phyloP scores from a whole-genome alignment of 129 eudicot species.

The Daucus carota region DH1_v3.0 NC_030388.2:13776501-13777000 shows the following conservation, averaged over 20 bases:
- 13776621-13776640: too few relatives aligned
- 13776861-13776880: background rate
- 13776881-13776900: background rate
- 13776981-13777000: conserved; percentile 76
- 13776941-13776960: conserved; percentile 42
- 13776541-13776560: background rate
- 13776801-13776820: conserved; percentile 50
- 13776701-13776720: background rate
- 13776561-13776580: too few relatives aligned
- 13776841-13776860: background rate
- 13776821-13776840: conserved; percentile 28
- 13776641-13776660: background rate
- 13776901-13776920: background rate
- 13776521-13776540: background rate
- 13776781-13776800: conserved; percentile 34
- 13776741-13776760: background rate
- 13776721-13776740: background rate
- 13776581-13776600: too few relatives aligned
- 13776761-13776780: conserved; percentile 39
- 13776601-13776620: too few relatives aligned
- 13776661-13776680: conserved; percentile 4
- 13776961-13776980: conserved; percentile 64
- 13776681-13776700: too few relatives aligned
- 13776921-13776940: background rate
- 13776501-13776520: background rate